Conservation (phyloP, 257 asterid species). For the Plantago ovata region DNA sequence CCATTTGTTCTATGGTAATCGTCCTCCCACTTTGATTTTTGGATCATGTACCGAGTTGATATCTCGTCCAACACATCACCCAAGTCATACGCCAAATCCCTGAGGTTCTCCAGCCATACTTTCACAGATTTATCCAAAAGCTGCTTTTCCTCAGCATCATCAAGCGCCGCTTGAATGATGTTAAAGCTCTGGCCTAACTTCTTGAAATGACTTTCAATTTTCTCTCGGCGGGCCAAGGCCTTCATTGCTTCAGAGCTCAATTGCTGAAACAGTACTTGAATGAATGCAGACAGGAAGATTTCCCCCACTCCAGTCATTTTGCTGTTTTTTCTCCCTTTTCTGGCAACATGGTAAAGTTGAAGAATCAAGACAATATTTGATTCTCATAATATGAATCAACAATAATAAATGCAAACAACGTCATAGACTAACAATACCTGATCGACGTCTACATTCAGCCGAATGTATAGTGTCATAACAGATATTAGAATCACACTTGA, state of each 20-base stretch:
- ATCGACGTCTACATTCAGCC: too few relatives aligned
- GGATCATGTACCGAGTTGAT: slow-evolving; percentile 37
- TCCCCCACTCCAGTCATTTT: slow-evolving; percentile 51
- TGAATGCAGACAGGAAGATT: slow-evolving; percentile 54
- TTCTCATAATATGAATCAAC: too few relatives aligned
- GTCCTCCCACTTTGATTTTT: slow-evolving; percentile 22
- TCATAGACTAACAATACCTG: too few relatives aligned
- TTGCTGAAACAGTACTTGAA: slow-evolving; percentile 47
- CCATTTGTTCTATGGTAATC: slow-evolving; percentile 24
- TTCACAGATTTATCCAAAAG: slow-evolving; percentile 31
- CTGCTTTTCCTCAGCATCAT: slow-evolving; percentile 69
- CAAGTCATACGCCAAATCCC: slow-evolving; percentile 61
- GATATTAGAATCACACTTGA: too few relatives aligned
- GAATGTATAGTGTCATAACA: too few relatives aligned
- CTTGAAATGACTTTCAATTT: slow-evolving; percentile 38
- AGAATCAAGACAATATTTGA: too few relatives aligned
- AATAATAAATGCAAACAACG: too few relatives aligned
- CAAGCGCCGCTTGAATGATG: slow-evolving; percentile 41
- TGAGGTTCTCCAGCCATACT: slow-evolving; percentile 50
- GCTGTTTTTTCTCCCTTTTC: not conserved
- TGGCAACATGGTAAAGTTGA: too few relatives aligned
- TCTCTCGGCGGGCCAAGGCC: slow-evolving; percentile 52
- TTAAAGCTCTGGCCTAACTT: slow-evolving; percentile 26
- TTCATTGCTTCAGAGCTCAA: slow-evolving; percentile 31
- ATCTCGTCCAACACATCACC: slow-evolving; percentile 69